Evolutionary conservation across 2,329 filamentous ascomycete species (phyloP), one percentile per base, ranked within the genome.

Genomic region (Rhexocercosporidium sp.): DNA sequence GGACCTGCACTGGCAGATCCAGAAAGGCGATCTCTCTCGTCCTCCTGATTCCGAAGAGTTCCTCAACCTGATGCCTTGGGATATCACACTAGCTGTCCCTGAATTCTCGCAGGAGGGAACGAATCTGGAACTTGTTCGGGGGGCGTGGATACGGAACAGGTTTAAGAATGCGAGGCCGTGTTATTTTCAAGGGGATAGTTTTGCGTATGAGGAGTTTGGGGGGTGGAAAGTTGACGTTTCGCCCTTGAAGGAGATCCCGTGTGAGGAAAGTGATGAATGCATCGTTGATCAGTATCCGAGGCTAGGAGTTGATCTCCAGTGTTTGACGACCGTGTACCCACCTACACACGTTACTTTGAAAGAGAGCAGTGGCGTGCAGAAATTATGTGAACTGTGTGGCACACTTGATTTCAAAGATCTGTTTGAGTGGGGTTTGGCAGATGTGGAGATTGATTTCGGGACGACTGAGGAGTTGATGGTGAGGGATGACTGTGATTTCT

Each of bases 381-480:
- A 59, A 25, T n/a, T 59, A 7, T 59, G 54, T 18, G 20, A 59
- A 14, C 3, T 59, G 3, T 59, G 54, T n/a, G 9, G 31, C 29
- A 25, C n/a, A 16, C 54, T 59, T 6, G 54, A 59, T 27, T 59
- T 59, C 29, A 59, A 14, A 6, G 54, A 59, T 41, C 18, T 59
- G 11, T 59, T 59, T 39, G 54, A 59, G 20, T 59, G 54, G 54
- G 54, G 31, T 25, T 31, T 59, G n/a, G 54, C 31, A 20, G 54
- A 59, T 41, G 54, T 59, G 14, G 54, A 59, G 54, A 22, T 59
- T 37, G 31, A 37, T n/a, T 59, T 59, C 31, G 54, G 54, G 31
- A 59, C 31, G n/a, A 41, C 37, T 22, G 54, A 59, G 1, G 54
- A 39, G 9, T 22, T 59, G 16, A 2, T 39, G n/a, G 31, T 3